Base-by-base conservation (phyloP, 164 flowering plant genomes). In the Nymphaea colorata region DNA sequence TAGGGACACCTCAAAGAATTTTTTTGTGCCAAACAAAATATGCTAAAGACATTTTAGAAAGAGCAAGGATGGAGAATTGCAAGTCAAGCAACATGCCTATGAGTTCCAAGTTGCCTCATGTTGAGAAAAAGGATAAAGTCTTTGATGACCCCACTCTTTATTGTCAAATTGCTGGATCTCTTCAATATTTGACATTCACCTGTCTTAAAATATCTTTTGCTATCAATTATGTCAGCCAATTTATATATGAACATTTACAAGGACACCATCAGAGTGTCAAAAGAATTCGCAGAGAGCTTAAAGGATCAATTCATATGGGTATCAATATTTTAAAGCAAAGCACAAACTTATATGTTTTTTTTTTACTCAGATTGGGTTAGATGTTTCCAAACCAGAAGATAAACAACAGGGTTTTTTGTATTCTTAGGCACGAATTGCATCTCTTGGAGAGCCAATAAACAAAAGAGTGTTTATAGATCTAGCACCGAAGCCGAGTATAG, bases 11-110 rank as follows among this genome's bases (percentile, higher is more conserved):
- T 3, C 16, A 3, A 11, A 44, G 57, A n/a, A 68, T 61, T 11
- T n/a, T 18, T 15, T 8, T 68, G 5, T 70, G 64, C 3, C 70
- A 68, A 61, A 41, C 42, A 4, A 68, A 60, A 42, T 61, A 68
- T 36, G n/a, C 43, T 2, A 2, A 43, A 41, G 66, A 44, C 12
- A 42, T 68, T 16, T 36, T 62, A 10, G 6, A 41, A 41, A 16
- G n/a, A 14, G 16, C 41, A 15, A 44, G 41, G 2, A 68, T 60
- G 41, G 42, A 41, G 2, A 45, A 53, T 3, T 60, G 59, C 51
- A 61, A 25, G 62, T 65, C 42, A 7, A n/a, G 10, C 36, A 36
- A 61, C 12, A 61, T 42, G 8, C 57, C 66, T 41, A 44, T 47
- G 6, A 65, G 45, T 43, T 57, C 44, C 14, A 45, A 62, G 12